These are phyloP conservation scores for Podospora sp. DNA, from an alignment of 495 filamentous ascomycete genomes.

Conservation along the genomic window DNA sequence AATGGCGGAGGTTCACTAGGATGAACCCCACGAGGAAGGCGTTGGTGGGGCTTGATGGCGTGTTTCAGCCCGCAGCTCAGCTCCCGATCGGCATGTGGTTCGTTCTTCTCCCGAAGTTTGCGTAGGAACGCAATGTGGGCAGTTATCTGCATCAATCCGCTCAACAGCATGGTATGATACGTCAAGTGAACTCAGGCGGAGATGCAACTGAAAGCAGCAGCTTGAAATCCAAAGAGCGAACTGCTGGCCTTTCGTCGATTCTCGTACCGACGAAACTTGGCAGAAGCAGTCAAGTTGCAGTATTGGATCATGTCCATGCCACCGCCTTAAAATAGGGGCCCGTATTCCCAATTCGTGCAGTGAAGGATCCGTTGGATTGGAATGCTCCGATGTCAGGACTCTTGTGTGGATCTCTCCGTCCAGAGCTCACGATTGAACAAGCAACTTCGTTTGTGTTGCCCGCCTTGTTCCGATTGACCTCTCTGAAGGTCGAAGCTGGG, in stretches of 20 bases:
- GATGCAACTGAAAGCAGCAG: background rate
- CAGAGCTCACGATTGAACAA: background rate
- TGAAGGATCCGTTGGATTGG: background rate
- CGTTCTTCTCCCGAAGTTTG: conserved; percentile 9
- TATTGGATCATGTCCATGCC: background rate
- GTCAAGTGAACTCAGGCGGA: background rate
- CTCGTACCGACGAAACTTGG: background rate
- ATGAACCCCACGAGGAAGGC: background rate
- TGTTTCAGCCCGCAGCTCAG: background rate
- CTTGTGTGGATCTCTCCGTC: background rate
- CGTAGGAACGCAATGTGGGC: conserved; percentile 1
- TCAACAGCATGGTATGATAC: background rate
- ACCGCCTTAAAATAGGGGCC: background rate
- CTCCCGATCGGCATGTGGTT: background rate
- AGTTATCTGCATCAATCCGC: conserved; percentile 10
- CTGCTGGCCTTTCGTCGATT: background rate
- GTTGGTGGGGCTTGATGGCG: conserved; percentile 5
- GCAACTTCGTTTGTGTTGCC: background rate
- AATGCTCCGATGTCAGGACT: background rate
- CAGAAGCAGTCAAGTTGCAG: background rate
- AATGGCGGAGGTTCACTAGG: background rate
- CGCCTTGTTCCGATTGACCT: background rate
- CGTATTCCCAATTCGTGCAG: background rate
- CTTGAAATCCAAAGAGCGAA: background rate
- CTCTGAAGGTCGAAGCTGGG: background rate